Conservation (phyloP, 2,329 filamentous ascomycete species). For the Zymoseptoria brevis region DNA sequence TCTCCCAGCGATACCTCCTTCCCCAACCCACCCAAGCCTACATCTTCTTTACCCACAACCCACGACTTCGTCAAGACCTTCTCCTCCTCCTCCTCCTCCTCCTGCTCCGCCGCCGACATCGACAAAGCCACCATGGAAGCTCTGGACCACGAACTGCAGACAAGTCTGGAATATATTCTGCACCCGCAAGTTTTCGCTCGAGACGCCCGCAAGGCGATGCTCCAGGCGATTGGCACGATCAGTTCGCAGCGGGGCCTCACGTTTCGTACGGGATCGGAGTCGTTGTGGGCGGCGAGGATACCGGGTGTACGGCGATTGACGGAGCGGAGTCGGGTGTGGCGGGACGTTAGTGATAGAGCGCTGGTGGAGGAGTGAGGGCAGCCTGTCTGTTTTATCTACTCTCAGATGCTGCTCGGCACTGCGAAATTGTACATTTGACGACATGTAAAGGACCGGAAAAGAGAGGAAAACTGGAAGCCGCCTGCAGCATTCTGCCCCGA, state of each 20-base stretch:
- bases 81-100: conserved; percentile 32
- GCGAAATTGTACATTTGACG: not conserved
- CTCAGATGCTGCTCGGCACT: too few relatives aligned
- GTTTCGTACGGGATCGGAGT: conserved; percentile 82
- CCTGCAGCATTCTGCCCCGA: too few relatives aligned
- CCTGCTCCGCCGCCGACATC: conserved; percentile 60
- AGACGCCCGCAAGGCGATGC: conserved; percentile 87
- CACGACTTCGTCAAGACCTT: conserved; percentile 39
- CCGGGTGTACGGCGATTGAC: conserved; percentile 72
- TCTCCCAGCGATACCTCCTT: conserved; percentile 17
- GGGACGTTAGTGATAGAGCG: conserved; percentile 52
- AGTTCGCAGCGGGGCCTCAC: conserved; percentile 90
- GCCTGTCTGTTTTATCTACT: not conserved
- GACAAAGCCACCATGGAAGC: conserved; percentile 74
- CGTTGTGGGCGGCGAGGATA: conserved; percentile 79
- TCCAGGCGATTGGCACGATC: conserved; percentile 95
- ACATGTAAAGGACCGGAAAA: not conserved
- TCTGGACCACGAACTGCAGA: conserved; percentile 82
- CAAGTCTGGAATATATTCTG: conserved; percentile 92
- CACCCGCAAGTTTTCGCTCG: conserved; percentile 91
- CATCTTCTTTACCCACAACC: conserved; percentile 31
- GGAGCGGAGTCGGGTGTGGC: conserved; percentile 82
- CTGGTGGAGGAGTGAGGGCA: conserved; percentile 10
- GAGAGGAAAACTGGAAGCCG: too few relatives aligned
- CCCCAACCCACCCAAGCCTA: conserved; percentile 13